Percentiles rank a stretch among this genome's conserved stretches.
Conservation (phyloP, 768 basidiomycete genomes). For the Rhizopogon salebrosus region DNA sequence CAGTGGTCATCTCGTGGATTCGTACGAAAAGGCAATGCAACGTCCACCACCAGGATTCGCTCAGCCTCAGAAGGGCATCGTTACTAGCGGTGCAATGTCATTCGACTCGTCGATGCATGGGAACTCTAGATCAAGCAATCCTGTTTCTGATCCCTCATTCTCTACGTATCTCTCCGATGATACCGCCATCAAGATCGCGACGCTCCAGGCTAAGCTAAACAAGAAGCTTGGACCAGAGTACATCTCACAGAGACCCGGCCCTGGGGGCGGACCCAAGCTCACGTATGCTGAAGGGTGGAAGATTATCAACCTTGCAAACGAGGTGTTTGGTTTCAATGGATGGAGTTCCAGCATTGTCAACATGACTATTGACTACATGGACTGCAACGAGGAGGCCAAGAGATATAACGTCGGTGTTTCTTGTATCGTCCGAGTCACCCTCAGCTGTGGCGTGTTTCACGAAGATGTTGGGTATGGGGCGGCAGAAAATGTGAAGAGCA, state of each 20-base stretch:
- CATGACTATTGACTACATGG: slow-evolving; percentile 74
- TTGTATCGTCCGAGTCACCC: slow-evolving; percentile 80
- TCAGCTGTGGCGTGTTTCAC: slow-evolving; percentile 84
- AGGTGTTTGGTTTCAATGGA: slow-evolving; percentile 97
- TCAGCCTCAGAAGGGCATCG: slow-evolving; percentile 23
- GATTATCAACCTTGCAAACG: slow-evolving; percentile 95
- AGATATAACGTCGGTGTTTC: slow-evolving; percentile 73
- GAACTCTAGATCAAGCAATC: slow-evolving; percentile 18
- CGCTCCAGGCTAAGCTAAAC: slow-evolving; percentile 75
- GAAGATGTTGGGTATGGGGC: slow-evolving; percentile 94
- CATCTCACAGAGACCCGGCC: slow-evolving; percentile 84
- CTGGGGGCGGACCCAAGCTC: slow-evolving; percentile 80
- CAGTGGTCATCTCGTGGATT: slow-evolving; percentile 53
- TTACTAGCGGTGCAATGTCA: slow-evolving; percentile 52
- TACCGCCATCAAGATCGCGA: slow-evolving; percentile 60
- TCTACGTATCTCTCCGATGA: slow-evolving; percentile 50
- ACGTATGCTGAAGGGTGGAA: slow-evolving; percentile 98
- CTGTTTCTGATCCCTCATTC: slow-evolving; percentile 2
- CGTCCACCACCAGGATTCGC: slow-evolving; percentile 8
- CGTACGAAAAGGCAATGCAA: slow-evolving; percentile 26
- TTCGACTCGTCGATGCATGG: slow-evolving; percentile 62
- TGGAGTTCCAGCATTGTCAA: slow-evolving; percentile 82
- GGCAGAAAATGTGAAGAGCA: slow-evolving; percentile 79
- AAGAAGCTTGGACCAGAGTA: slow-evolving; percentile 93
- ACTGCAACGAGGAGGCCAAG: slow-evolving; percentile 62